Evolutionary conservation across 1,284 basidiomycete species (phyloP).

Genomic region (Ceratobasidium papillatum): DNA sequence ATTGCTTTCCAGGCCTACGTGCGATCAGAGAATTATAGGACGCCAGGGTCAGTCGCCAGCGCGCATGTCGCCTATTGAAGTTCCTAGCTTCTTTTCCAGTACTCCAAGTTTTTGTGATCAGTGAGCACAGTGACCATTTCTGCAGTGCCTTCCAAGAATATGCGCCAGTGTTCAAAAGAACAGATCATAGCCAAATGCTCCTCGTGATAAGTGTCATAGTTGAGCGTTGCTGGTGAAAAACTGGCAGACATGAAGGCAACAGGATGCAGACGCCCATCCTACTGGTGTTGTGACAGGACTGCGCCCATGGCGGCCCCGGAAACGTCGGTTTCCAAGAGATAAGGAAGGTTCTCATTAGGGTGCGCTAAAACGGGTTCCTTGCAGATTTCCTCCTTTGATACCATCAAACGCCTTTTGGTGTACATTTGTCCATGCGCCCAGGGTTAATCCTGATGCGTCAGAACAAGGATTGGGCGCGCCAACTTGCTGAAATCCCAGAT

Average conservation of each 20-base stretch:
- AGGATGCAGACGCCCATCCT: conserved; percentile 24
- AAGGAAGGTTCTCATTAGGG: conserved; percentile 6
- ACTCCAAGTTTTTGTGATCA: conserved; percentile 48
- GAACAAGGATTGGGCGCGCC: conserved; percentile 46
- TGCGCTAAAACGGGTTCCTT: conserved; percentile 24
- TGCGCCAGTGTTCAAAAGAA: conserved; percentile 46
- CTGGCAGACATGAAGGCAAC: conserved; percentile 6
- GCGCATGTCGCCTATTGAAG: conserved; percentile 46
- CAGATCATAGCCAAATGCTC: conserved; percentile 48
- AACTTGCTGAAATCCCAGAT: conserved; percentile 49
- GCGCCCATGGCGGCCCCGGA: conserved; percentile 33
- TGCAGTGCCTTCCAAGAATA: conserved; percentile 46
- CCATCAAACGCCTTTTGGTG: conserved; percentile 47
- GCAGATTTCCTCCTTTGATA: conserved; percentile 45
- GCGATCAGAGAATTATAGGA: conserved; percentile 46
- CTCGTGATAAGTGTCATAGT: conserved; percentile 53
- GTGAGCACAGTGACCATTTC: conserved; percentile 44
- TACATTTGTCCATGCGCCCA: conserved; percentile 43
- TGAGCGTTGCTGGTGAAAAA: conserved; percentile 48
- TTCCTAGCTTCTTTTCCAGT: conserved; percentile 46
- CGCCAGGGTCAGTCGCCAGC: conserved; percentile 47
- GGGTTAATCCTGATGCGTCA: conserved; percentile 44
- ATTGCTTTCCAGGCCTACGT: conserved; percentile 47
- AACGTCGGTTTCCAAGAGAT: conserved; percentile 31
- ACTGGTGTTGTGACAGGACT: conserved; percentile 1